A percentile compares a stretch with the other conserved stretches of the same genome.
Evolutionary conservation across 306 rosid genomes (phyloP).

Genomic region (Luffa acutangula): DNA sequence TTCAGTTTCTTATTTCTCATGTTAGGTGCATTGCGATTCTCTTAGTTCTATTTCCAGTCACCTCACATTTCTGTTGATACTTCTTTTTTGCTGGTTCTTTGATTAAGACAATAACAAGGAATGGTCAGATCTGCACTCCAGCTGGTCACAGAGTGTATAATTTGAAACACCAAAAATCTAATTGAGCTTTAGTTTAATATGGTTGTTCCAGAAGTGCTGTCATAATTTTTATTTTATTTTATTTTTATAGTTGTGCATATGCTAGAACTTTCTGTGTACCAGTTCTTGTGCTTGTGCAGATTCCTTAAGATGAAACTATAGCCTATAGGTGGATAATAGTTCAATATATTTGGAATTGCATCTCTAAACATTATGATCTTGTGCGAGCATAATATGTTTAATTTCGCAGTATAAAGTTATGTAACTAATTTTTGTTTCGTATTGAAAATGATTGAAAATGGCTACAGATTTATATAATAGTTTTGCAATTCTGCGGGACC

Average conservation of each 20-base stretch:
- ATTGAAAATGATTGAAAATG: not conserved
- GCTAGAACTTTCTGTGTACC: too few relatives aligned
- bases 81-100: not conserved
- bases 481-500: too few relatives aligned
- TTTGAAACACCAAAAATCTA: too few relatives aligned
- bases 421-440: not conserved
- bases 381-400: not conserved
- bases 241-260: too few relatives aligned
- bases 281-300: not conserved
- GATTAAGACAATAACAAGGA: too few relatives aligned
- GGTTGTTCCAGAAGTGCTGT: too few relatives aligned
- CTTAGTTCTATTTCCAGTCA: not conserved
- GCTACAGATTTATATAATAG: not conserved
- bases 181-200: too few relatives aligned
- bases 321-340: not conserved
- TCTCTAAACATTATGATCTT: not conserved
- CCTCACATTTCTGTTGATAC: not conserved
- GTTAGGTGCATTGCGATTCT: not conserved
- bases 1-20: not conserved
- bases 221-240: too few relatives aligned
- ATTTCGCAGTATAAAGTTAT: not conserved
- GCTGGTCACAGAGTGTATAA: too few relatives aligned
- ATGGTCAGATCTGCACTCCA: too few relatives aligned
- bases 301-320: not conserved
- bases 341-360: not conserved